Evolutionary conservation across 306 rosid species (phyloP), one percentile per base, ranked within the genome.

Genomic region (Trifolium repens): DNA sequence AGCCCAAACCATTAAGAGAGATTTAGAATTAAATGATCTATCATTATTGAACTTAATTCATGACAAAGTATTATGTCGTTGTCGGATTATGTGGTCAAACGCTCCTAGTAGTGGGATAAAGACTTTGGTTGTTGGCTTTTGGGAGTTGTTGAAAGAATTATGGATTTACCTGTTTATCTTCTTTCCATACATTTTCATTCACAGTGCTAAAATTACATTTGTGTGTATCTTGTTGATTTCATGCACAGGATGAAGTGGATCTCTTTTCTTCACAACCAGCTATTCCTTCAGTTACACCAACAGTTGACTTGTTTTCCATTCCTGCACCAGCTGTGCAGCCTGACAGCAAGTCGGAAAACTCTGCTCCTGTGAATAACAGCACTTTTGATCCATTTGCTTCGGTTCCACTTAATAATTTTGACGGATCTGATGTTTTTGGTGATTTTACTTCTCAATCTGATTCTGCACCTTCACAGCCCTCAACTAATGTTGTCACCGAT

Each of bases 311-410:
- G 78, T 89, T 96, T 82, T 82, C 92, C n/a, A 49, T 80, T 72
- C 82, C 96, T 32, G 89, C 85, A 70, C 87, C 90, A 30, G 91
- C 81, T 79, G 68, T 74, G 77, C 96, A 84, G 78, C 81, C 90
- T 79, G 90, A 83, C 63, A 76, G 74, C 47, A 89, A 89, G 84
- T 71, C 82, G 61, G 83, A 91, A 74, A 81, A 75, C 52, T 59
- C 88, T 44, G 86, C 63, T 62, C 79, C 84, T 44, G 19, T 78
- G 74, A 88, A 84, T 63, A 40, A 67, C 64, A 84, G 80, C 88
- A 35, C 75, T 57, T 44, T 85, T 43, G 98, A 94, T 86, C 98
- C 98, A 67, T 94, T 94, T 46, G 89, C 96, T 80, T 89, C 94
- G 68, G 92, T 94, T 78, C 96, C 99, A 2, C 92, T 92, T 58